Evolutionary conservation across 305 asterid species (phyloP).

Genomic region (Solanum hybrid): DNA sequence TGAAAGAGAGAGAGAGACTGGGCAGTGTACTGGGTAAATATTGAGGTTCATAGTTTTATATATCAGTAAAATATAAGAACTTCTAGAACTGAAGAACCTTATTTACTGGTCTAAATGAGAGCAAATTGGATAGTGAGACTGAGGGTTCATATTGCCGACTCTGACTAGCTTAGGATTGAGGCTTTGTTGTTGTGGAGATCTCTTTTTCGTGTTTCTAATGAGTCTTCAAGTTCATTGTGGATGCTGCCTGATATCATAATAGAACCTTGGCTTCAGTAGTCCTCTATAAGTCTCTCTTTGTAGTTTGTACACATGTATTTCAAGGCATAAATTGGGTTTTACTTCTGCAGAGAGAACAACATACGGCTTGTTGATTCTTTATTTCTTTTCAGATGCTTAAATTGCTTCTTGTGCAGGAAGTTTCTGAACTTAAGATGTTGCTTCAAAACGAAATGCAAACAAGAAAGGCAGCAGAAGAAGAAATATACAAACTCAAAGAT

Average conservation of each 20-base stretch:
- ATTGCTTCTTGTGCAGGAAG: slow-evolving; percentile 42
- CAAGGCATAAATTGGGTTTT: not conserved
- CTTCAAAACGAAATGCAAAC: slow-evolving; percentile 61
- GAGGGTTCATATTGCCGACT: not conserved
- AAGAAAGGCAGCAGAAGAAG: slow-evolving; percentile 77
- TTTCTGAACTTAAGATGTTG: slow-evolving; percentile 48
- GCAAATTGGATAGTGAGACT: not conserved
- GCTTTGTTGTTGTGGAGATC: not conserved
- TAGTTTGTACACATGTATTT: not conserved
- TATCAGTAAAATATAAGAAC: not conserved
- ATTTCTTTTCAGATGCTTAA: slow-evolving; percentile 13
- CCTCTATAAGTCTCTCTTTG: not conserved
- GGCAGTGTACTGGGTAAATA: not conserved
- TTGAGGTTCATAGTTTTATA: not conserved
- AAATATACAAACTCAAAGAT: slow-evolving; percentile 44
- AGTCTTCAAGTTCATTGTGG: not conserved
- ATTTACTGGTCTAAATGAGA: not conserved
- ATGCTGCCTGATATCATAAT: not conserved
- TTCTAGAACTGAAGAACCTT: not conserved
- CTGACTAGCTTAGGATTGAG: not conserved
- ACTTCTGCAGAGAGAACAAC: not conserved
- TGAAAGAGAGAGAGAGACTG: not conserved
- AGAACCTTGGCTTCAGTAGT: not conserved
- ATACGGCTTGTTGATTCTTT: not conserved
- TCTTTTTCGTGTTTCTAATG: not conserved